Conservation (phyloP, 768 basidiomycete species). For the Exsudoporus frostii region DNA sequence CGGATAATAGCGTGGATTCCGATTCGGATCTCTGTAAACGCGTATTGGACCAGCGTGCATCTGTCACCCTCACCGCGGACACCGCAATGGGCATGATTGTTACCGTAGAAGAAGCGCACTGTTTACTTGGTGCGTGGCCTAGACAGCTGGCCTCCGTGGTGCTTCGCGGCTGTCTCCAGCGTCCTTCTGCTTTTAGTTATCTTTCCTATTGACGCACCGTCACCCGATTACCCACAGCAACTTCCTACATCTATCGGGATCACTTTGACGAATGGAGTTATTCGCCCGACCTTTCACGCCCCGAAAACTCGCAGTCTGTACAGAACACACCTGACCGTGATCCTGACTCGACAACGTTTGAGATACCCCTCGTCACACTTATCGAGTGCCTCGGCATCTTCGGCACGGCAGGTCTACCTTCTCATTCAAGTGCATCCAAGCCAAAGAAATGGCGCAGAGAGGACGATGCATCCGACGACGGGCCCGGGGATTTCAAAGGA, state of each 20-base stretch:
- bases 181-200: not conserved
- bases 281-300: conserved; percentile 38
- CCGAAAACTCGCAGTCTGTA: conserved; percentile 21
- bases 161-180: not conserved
- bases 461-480: conserved; percentile 46
- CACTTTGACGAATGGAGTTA: conserved; percentile 82
- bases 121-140: conserved; percentile 61
- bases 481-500: conserved; percentile 34
- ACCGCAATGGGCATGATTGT: conserved; percentile 76
- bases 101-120: conserved; percentile 81
- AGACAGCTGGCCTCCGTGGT: conserved; percentile 2
- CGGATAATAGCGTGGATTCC: not conserved
- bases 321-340: conserved; percentile 12
- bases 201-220: not conserved
- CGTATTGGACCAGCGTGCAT: conserved; percentile 57
- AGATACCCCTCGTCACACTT: conserved; percentile 79
- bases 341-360: conserved; percentile 50
- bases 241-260: conserved; percentile 74
- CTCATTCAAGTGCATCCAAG: conserved; percentile 31
- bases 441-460: conserved; percentile 48
- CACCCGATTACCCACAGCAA: conserved; percentile 46
- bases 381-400: conserved; percentile 94
- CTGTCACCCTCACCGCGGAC: conserved; percentile 58
- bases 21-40: conserved; percentile 7
- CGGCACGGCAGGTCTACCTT: conserved; percentile 61